These are phyloP conservation scores for Eucommia ulmoides DNA, from an alignment of 257 asterid genomes.

Conservation along the genomic window DNA sequence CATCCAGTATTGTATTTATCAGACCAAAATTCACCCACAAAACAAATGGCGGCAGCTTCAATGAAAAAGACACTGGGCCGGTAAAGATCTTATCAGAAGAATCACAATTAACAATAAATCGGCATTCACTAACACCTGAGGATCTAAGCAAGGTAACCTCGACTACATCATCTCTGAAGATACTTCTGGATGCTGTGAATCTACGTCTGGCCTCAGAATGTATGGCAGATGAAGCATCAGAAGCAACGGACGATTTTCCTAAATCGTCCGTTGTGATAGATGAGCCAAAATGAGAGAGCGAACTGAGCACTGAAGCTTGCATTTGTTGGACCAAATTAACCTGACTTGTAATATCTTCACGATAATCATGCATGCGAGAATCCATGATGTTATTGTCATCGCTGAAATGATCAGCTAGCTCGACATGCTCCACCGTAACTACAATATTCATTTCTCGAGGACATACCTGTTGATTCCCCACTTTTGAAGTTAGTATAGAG, in stretches of 20 bases:
- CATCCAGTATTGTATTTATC: constrained; percentile 21
- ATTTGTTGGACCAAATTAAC: constrained; percentile 30
- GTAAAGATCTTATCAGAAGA: constrained; percentile 34
- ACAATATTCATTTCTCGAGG: constrained; percentile 60
- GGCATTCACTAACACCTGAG: constrained; percentile 43
- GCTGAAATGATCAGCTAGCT: constrained; percentile 55
- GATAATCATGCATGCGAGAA: constrained; percentile 13
- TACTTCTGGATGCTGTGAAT: constrained; percentile 19
- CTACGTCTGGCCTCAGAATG: constrained; percentile 26
- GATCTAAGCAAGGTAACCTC: constrained; percentile 65
- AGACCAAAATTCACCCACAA: constrained; percentile 67
- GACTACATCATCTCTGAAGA: constrained; percentile 24
- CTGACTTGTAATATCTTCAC: constrained; percentile 20
- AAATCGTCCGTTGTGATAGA: constrained; percentile 27
- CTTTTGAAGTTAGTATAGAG: constrained; percentile 18
- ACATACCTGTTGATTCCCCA: constrained; percentile 51
- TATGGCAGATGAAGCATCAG: constrained; percentile 23
- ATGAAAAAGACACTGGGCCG: constrained; percentile 56
- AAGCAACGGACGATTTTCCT: constrained; percentile 11
- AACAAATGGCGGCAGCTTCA: constrained; percentile 62
- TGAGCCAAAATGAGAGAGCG: constrained; percentile 31
- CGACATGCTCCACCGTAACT: constrained; percentile 52
- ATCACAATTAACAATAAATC: constrained; percentile 34
- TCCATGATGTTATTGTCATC: constrained; percentile 21
- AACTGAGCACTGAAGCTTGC: constrained; percentile 65